These are phyloP conservation scores for Neurospora crassa DNA, from an alignment of 2,329 filamentous ascomycete species.

Conservation along the genomic window DNA sequence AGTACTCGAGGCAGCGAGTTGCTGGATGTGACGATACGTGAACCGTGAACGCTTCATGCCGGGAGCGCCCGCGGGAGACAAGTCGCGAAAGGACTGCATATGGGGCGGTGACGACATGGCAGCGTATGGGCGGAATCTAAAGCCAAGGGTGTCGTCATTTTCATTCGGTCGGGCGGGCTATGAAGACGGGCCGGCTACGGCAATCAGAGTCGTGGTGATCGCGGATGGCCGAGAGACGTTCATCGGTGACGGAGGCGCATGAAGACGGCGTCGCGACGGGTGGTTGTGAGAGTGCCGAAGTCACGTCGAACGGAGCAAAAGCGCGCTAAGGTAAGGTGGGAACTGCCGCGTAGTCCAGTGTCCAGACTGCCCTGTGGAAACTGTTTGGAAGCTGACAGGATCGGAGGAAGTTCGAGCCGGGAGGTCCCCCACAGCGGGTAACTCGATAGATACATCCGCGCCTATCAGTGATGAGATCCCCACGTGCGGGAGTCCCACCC, in stretches of 20 bases:
- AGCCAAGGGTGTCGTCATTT: conserved; percentile 3
- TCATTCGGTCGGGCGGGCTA: background rate
- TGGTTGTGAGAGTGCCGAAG: background rate
- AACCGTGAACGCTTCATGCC: conserved; percentile 54
- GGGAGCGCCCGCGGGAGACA: conserved; percentile 25
- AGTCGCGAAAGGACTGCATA: conserved; percentile 21
- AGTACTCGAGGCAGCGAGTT: conserved; percentile 61
- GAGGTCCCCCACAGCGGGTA: background rate
- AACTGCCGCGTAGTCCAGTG: background rate
- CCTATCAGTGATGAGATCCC: background rate
- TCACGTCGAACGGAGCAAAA: background rate
- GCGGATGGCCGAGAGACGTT: background rate
- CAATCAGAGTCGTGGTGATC: background rate
- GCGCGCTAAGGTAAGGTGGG: background rate
- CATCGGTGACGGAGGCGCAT: background rate
- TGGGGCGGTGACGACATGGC: conserved; percentile 22
- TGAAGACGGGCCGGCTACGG: background rate
- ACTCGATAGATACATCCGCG: background rate
- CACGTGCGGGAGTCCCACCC: background rate
- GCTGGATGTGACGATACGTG: conserved; percentile 73
- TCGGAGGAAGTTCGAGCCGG: background rate
- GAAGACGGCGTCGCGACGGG: background rate
- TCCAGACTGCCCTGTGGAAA: background rate
- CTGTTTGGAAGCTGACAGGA: background rate
- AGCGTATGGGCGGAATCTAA: background rate